A percentile compares a stretch with the other conserved stretches of the same genome.
Conservation (phyloP, 139 green algal species). For the Coelastrella sp. region DNA sequence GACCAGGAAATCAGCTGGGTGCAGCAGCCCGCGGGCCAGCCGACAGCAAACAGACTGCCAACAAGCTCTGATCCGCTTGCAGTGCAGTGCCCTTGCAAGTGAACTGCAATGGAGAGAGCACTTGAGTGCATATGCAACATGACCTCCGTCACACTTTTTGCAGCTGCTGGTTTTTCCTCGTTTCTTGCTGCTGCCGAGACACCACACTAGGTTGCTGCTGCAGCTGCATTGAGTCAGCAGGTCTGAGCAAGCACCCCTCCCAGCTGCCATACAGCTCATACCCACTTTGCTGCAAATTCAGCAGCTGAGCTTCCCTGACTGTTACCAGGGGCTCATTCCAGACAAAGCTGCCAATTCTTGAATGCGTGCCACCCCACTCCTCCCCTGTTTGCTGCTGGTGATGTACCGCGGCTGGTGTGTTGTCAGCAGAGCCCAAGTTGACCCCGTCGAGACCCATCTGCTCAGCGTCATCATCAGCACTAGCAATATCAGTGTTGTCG, state of each 20-base stretch:
- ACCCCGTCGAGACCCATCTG: neutral
- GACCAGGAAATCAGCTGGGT: too few species aligned
- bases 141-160: too few species aligned
- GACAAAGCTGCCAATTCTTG: neutral
- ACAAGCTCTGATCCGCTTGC: too few species aligned
- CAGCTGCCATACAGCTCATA: slow-evolving; percentile 27
- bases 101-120: too few species aligned
- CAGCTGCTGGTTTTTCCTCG: too few species aligned
- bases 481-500: neutral
- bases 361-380: neutral
- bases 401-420: neutral
- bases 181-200: too few species aligned
- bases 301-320: neutral
- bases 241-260: slow-evolving; percentile 5
- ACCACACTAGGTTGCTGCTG: neutral
- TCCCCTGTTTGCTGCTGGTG: neutral
- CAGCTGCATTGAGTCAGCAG: neutral
- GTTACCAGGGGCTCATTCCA: neutral
- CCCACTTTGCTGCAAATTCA: slow-evolving; percentile 5
- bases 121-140: too few species aligned
- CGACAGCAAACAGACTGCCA: too few species aligned
- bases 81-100: too few species aligned
- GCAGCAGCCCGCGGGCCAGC: too few species aligned
- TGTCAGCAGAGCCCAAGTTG: neutral
- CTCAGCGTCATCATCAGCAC: neutral